Evolutionary conservation across 176 grass and related monocot species (phyloP).

Genomic region (Otatea glauca): DNA sequence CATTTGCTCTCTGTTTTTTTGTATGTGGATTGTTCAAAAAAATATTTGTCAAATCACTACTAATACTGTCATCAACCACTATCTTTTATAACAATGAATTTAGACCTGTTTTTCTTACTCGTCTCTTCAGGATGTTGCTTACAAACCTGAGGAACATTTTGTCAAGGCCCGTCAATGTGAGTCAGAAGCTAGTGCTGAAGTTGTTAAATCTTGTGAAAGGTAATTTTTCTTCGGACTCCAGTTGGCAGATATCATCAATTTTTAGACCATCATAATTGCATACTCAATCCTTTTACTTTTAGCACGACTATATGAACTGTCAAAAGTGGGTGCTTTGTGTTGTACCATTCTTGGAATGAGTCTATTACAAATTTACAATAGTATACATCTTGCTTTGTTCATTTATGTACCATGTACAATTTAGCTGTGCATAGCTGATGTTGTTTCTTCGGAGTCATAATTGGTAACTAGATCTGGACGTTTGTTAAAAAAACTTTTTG

Average conservation of each 20-base stretch:
- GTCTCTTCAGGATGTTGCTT: constrained; percentile 73
- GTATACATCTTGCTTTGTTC: neutral
- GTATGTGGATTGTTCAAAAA: neutral
- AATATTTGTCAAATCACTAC: neutral
- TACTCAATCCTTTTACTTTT: neutral
- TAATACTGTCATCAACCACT: neutral
- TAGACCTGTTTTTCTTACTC: constrained; percentile 27
- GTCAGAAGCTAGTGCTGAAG: constrained; percentile 64
- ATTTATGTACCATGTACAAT: neutral
- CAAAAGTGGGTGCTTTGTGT: neutral
- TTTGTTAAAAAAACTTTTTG: neutral
- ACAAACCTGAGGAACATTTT: constrained; percentile 73
- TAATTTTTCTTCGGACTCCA: constrained; percentile 19
- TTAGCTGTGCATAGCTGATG: neutral
- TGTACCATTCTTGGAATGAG: neutral
- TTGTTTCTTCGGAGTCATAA: neutral
- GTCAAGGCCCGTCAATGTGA: constrained; percentile 78
- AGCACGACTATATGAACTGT: neutral
- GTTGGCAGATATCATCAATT: neutral
- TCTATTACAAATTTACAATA: neutral
- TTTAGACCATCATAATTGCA: neutral
- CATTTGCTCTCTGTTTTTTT: constrained; percentile 1
- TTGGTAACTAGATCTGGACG: neutral
- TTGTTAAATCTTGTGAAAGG: constrained; percentile 84
- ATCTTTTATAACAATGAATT: neutral